Conservation (phyloP, 805 yeast species). For the Saturnispora zaruensis region DNA sequence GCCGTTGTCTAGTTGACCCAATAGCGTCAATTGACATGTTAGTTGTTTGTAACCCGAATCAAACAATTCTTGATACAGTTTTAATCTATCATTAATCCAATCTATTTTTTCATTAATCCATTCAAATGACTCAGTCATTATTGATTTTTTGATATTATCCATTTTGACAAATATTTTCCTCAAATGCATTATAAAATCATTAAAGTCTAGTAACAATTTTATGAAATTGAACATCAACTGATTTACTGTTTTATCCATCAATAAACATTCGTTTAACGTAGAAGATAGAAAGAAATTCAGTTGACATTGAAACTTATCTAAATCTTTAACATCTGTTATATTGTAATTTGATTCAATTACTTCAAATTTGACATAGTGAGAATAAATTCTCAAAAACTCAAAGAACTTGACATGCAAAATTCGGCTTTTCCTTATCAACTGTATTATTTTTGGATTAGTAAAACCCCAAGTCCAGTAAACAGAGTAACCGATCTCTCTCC, state of each 20-base stretch:
- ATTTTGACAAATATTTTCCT: constrained; percentile 7
- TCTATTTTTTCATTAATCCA: constrained; percentile 4
- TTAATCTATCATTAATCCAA: not conserved
- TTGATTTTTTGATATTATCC: constrained; percentile 2
- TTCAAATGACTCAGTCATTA: not conserved
- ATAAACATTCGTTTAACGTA: constrained; percentile 54
- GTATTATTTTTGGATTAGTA: constrained; percentile 35
- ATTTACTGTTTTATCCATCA: constrained; percentile 41
- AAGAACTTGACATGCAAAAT: constrained; percentile 50
- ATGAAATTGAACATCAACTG: constrained; percentile 1
- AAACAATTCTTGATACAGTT: not conserved
- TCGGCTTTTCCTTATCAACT: constrained; percentile 48
- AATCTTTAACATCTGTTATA: constrained; percentile 18
- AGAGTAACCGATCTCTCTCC: constrained; percentile 62
- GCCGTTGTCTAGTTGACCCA: constrained; percentile 7
- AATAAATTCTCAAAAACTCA: constrained; percentile 46
- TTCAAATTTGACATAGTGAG: constrained; percentile 40
- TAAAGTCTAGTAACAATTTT: not conserved
- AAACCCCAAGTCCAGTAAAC: constrained; percentile 55
- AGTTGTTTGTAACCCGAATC: not conserved
- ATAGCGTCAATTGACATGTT: not conserved
- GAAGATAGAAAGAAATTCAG: constrained; percentile 55
- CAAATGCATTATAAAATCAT: constrained; percentile 3
- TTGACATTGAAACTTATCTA: constrained; percentile 36
- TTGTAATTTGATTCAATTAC: constrained; percentile 1